These are phyloP conservation scores for Ustulina deusta DNA, from an alignment of 2,329 filamentous ascomycete genomes.

Conservation along the genomic window DNA sequence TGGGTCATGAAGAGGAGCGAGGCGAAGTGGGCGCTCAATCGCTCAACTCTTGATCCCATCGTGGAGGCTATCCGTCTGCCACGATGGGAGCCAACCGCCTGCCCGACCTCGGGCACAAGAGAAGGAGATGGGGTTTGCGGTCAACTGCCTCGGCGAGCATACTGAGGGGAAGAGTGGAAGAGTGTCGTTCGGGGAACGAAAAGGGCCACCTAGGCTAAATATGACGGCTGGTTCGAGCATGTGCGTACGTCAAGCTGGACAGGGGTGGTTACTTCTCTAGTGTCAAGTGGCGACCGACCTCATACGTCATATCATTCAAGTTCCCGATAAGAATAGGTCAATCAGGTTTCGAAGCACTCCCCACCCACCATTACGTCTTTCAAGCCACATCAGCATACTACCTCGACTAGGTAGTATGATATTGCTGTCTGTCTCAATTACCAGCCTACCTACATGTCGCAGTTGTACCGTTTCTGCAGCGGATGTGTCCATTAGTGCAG, in stretches of 20 bases:
- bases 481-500: background rate
- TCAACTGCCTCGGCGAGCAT: slow-evolving; percentile 45
- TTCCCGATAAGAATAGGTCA: background rate
- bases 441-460: no score
- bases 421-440: background rate
- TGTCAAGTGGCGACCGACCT: background rate
- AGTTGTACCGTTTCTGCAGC: slow-evolving; percentile 11
- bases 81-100: slow-evolving; percentile 46
- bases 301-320: slow-evolving; percentile 4
- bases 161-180: slow-evolving; percentile 28
- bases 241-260: slow-evolving; percentile 35
- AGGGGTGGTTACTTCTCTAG: slow-evolving; percentile 3
- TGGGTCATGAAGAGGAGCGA: slow-evolving; percentile 43
- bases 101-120: slow-evolving; percentile 43
- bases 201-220: slow-evolving; percentile 12
- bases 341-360: slow-evolving; percentile 25
- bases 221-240: slow-evolving; percentile 22
- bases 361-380: slow-evolving; percentile 1
- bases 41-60: slow-evolving; percentile 41
- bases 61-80: slow-evolving; percentile 42
- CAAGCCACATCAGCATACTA: slow-evolving; percentile 37
- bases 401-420: no score
- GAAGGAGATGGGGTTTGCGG: slow-evolving; percentile 46
- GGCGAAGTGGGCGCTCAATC: slow-evolving; percentile 32
- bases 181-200: slow-evolving; percentile 2